phyloP scores from a whole-genome alignment of 306 rosid species.

The Morella rubra region DNA sequence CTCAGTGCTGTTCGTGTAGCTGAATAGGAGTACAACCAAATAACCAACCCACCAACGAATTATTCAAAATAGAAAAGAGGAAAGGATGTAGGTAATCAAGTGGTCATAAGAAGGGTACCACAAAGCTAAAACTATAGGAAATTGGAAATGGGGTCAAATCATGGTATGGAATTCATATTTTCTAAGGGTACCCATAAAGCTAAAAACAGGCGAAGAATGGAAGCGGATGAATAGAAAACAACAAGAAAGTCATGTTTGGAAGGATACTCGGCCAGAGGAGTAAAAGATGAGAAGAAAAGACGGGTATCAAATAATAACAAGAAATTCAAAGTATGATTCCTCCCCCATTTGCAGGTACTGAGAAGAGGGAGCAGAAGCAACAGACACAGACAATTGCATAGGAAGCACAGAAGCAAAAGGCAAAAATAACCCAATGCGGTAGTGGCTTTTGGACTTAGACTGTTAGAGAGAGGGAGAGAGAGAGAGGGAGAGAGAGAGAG shows the following conservation, averaged over 20 bases:
- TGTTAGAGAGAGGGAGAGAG: slow-evolving; percentile 45
- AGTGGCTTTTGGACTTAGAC: slow-evolving; percentile 62
- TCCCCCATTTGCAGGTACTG: slow-evolving; percentile 82
- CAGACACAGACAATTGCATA: slow-evolving; percentile 79
- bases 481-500: slow-evolving; percentile 31
- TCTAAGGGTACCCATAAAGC: slow-evolving; percentile 53
- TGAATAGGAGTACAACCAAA: slow-evolving; percentile 32
- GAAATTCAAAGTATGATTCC: slow-evolving; percentile 81
- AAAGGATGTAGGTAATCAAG: slow-evolving; percentile 38
- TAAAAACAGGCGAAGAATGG: slow-evolving; percentile 36
- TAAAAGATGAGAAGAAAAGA: slow-evolving; percentile 26
- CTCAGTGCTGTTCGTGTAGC: slow-evolving; percentile 34
- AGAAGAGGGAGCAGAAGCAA: slow-evolving; percentile 70
- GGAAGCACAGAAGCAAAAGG: slow-evolving; percentile 79
- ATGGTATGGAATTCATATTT: slow-evolving; percentile 48
- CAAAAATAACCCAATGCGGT: slow-evolving; percentile 59
- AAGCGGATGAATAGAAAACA: slow-evolving; percentile 42
- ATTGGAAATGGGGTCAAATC: slow-evolving; percentile 72
- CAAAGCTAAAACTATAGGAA: slow-evolving; percentile 40
- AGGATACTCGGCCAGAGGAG: slow-evolving; percentile 23
- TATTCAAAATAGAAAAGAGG: slow-evolving; percentile 13
- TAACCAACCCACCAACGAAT: slow-evolving; percentile 21
- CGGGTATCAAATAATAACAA: slow-evolving; percentile 65
- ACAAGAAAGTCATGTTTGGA: slow-evolving; percentile 45
- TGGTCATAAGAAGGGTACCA: slow-evolving; percentile 44